phyloP scores from a whole-genome alignment of 768 basidiomycete genomes.

The Peribolospora kevripleyi region DNA sequence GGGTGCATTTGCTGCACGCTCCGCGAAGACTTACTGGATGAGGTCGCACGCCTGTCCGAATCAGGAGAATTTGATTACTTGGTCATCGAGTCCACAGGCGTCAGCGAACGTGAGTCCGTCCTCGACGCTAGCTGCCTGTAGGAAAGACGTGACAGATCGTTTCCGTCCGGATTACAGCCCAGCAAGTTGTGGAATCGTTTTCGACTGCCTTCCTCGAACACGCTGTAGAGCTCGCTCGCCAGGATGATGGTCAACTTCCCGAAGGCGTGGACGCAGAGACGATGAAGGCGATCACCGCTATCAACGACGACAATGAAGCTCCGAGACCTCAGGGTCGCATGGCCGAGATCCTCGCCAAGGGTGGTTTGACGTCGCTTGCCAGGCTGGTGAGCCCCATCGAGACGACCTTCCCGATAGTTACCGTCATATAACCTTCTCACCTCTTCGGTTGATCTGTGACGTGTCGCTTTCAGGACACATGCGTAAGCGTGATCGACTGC shows the following conservation, averaged over 20 bases:
- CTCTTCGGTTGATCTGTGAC: neutral
- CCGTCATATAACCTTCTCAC: neutral
- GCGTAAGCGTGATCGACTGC: slow-evolving; percentile 18
- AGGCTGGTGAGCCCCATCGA: slow-evolving; percentile 7
- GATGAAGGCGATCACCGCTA: too few species aligned
- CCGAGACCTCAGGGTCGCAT: neutral
- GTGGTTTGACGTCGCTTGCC: slow-evolving; percentile 17
- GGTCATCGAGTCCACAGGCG: slow-evolving; percentile 18
- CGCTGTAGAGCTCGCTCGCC: neutral
- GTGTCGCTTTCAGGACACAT: slow-evolving; percentile 8
- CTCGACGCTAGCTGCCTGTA: neutral
- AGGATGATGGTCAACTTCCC: too few species aligned
- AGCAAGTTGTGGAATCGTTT: too few species aligned
- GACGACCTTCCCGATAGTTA: neutral
- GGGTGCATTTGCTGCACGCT: slow-evolving; percentile 21
- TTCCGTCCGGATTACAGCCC: too few species aligned
- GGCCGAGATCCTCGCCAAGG: slow-evolving; percentile 15
- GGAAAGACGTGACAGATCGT: too few species aligned
- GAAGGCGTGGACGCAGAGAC: too few species aligned
- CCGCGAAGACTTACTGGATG: slow-evolving; percentile 18
- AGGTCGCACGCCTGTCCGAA: slow-evolving; percentile 17
- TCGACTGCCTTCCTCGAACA: neutral
- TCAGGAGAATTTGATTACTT: slow-evolving; percentile 17
- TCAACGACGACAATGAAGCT: too few species aligned
- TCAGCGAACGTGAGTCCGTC: slow-evolving; percentile 15